These are phyloP conservation scores for Colletotrichum higginsianum DNA, from an alignment of 2,329 filamentous ascomycete species.

Conservation along the genomic window DNA sequence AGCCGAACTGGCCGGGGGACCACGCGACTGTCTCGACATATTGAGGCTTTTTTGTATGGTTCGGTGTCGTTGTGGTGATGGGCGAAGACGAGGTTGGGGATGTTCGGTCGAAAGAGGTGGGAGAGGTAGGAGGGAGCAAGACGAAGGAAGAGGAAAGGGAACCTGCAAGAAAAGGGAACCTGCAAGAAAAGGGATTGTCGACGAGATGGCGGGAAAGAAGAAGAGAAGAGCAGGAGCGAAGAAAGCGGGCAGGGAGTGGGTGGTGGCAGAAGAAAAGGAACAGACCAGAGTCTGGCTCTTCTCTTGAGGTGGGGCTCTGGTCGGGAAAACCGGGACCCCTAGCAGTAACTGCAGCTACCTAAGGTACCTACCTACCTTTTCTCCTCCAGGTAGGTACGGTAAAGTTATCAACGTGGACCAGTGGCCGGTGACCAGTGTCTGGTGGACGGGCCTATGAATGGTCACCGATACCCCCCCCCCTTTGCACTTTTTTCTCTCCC, in stretches of 20 bases:
- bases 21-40: slow-evolving; percentile 59
- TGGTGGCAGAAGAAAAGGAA: slow-evolving; percentile 49
- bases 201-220: slow-evolving; percentile 49
- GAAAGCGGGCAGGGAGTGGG: slow-evolving; percentile 48
- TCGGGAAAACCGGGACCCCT: slow-evolving; percentile 39
- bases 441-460: slow-evolving; percentile 13
- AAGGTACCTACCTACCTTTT: neutral
- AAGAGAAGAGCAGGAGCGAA: slow-evolving; percentile 48
- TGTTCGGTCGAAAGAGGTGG: slow-evolving; percentile 42
- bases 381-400: too few relatives aligned
- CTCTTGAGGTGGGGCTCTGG: slow-evolving; percentile 37
- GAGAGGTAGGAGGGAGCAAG: slow-evolving; percentile 44
- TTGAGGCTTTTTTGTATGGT: slow-evolving; percentile 46
- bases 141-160: slow-evolving; percentile 44
- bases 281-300: slow-evolving; percentile 41
- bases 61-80: slow-evolving; percentile 23
- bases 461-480: slow-evolving; percentile 32
- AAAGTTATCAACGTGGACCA: slow-evolving; percentile 28
- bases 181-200: slow-evolving; percentile 47
- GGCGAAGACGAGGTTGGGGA: slow-evolving; percentile 38
- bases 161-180: slow-evolving; percentile 47
- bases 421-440: slow-evolving; percentile 18
- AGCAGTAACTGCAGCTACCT: slow-evolving; percentile 25
- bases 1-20: slow-evolving; percentile 50
- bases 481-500: slow-evolving; percentile 2